Evolutionary conservation across 352 stramenopile species (phyloP).

Genomic region (Pythium phragmiticola): DNA sequence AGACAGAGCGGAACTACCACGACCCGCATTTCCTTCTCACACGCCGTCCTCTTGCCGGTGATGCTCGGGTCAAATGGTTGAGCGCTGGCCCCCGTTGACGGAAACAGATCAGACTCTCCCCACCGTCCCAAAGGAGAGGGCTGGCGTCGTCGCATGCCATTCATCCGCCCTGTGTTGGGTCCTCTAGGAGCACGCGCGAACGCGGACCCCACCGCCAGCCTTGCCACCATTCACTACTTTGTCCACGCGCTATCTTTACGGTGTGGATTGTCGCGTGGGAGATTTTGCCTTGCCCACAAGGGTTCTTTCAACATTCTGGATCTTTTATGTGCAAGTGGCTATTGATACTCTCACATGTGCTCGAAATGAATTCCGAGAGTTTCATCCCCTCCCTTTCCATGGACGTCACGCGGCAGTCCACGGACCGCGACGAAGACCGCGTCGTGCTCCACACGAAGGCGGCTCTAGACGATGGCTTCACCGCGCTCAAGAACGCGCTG

Average conservation of each 20-base stretch:
- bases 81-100: too few species aligned
- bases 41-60: not conserved
- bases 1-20: not conserved
- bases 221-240: too few species aligned
- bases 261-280: too few species aligned
- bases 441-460: not conserved
- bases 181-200: too few species aligned
- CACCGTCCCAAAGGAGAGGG: too few species aligned
- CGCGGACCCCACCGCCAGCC: too few species aligned
- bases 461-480: not conserved
- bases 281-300: not conserved
- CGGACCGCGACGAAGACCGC: slow-evolving; percentile 32
- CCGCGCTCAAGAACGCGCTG: slow-evolving; percentile 17
- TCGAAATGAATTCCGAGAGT: slow-evolving; percentile 2
- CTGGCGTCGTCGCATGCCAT: too few species aligned
- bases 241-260: too few species aligned
- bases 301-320: not conserved
- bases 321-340: slow-evolving; percentile 24
- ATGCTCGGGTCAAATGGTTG: too few species aligned
- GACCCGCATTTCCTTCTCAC: not conserved
- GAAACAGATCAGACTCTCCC: too few species aligned
- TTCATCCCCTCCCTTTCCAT: too few species aligned
- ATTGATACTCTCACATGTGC: not conserved
- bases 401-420: not conserved
- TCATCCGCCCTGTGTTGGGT: too few species aligned